Conservation (phyloP, 1,284 basidiomycete species). For the Ceratobasidium sp. region DNA sequence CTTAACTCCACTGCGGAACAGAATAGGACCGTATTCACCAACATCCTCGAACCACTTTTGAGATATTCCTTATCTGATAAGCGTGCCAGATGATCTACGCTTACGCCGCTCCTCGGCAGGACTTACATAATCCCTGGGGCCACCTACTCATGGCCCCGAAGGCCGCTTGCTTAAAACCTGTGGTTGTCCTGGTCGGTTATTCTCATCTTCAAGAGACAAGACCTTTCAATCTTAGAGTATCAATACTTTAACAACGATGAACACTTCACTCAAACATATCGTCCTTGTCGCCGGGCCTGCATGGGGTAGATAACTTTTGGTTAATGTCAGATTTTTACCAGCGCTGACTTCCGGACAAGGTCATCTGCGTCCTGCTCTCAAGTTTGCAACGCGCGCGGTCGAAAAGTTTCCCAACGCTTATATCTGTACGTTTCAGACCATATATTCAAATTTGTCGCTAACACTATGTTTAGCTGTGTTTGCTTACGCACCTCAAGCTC, state of each 20-base stretch:
- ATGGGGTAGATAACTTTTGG: neutral
- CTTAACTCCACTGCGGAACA: no score
- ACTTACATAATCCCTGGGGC: no score
- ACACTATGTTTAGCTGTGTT: neutral
- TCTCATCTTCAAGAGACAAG: no score
- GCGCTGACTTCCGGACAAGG: slow-evolving; percentile 1
- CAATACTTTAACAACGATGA: neutral
- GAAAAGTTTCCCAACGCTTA: slow-evolving; percentile 9
- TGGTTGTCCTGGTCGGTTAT: no score
- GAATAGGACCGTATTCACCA: no score
- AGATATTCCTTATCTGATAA: no score
- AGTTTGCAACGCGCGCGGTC: slow-evolving; percentile 3
- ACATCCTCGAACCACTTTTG: no score
- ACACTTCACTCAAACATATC: slow-evolving; percentile 10
- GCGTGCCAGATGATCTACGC: no score
- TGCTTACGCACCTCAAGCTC: neutral
- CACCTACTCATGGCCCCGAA: no score
- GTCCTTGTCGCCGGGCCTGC: slow-evolving; percentile 15
- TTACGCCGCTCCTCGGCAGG: no score
- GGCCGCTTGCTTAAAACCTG: no score
- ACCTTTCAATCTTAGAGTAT: no score
- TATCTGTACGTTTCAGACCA: slow-evolving; percentile 15
- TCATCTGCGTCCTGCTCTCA: slow-evolving; percentile 25
- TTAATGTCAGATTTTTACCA: neutral
- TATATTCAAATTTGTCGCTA: neutral